Evolutionary conservation across 768 basidiomycete species (phyloP), one percentile per base, ranked within the genome.

Genomic region (Tricholoma furcatifolium): DNA sequence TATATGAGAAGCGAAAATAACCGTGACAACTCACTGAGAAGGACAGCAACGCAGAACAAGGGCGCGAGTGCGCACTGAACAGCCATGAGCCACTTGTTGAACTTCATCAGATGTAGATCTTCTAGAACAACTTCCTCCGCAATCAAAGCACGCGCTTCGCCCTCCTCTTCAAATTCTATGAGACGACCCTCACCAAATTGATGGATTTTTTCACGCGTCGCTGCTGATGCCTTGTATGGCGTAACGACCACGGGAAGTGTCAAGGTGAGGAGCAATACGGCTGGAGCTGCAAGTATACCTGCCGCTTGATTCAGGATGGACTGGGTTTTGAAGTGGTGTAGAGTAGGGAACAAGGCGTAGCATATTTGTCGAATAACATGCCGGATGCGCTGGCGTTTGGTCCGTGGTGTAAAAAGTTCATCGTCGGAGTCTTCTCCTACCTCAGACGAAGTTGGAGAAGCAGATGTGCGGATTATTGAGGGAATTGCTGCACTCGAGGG

Each of bases 231-330:
- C 2, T 73, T 62, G 59, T 84, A 84, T 3, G 82, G 78, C 9
- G 76, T 83, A 24, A 90, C 81, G 15, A 95, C 92, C 11, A 99
- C 95, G 4, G 94, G 94, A 9, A 98, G 73, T 0, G 96, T 98
- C 17, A 98, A 57, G 0, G 95, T 98, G 44, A 99, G 72, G 3
- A 78, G 74, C 67, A 97, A 73, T 2, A 99, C 84, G 2, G 93
- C 92, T 2, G 96, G 96, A 0, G 88, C 84, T 3, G 93, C 92
- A 51, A 97, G 79, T 21, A 96, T 59, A 0, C 86, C 82, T 0
- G 89, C 88, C 27, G 91, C 71, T 69, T 83, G 84, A 0, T 87
- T 88, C 10, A 87, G 59, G 45, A 85, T 59, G 15, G 85, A 84
- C 68, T 96, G 93, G 20, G 77, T 74, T 23, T 70, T 54, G 67